These are phyloP conservation scores for Mycogone perniciosa DNA, from an alignment of 2,329 filamentous ascomycete species.

Conservation along the genomic window DNA sequence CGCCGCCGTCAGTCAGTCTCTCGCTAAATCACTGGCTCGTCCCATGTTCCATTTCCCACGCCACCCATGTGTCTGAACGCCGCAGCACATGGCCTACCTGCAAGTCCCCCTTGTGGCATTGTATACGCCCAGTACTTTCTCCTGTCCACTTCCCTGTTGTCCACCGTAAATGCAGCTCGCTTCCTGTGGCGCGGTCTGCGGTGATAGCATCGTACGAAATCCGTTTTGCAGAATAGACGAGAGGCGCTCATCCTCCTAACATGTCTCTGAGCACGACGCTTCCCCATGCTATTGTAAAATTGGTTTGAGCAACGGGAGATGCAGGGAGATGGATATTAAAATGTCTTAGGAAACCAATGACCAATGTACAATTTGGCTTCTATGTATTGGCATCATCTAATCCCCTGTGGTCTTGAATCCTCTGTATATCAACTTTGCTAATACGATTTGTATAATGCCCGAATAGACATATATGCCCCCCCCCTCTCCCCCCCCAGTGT, in stretches of 20 bases:
- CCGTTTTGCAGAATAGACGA: neutral
- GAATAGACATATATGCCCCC: no score
- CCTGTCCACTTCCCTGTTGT: neutral
- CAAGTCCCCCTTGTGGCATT: no score
- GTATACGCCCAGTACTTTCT: neutral
- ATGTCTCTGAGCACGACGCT: neutral
- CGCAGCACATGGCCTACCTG: conserved; percentile 5
- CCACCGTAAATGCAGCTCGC: conserved; percentile 5
- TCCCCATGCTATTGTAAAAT: no score
- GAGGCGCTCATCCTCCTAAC: neutral
- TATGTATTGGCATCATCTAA: no score
- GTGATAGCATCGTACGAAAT: conserved; percentile 8
- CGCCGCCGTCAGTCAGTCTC: no score
- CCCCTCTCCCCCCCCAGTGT: no score
- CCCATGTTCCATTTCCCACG: conserved; percentile 3
- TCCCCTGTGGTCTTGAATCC: no score
- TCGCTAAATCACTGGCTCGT: conserved; percentile 4
- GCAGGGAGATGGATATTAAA: neutral
- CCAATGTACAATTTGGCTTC: no score
- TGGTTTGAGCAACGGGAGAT: neutral
- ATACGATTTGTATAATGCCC: no score
- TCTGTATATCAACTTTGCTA: no score
- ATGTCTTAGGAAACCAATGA: no score
- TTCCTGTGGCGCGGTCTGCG: conserved; percentile 9
- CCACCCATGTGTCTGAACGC: conserved; percentile 4